Conservation (phyloP, 2,329 filamentous ascomycete species). For the Sordariomycetes sp. region DNA sequence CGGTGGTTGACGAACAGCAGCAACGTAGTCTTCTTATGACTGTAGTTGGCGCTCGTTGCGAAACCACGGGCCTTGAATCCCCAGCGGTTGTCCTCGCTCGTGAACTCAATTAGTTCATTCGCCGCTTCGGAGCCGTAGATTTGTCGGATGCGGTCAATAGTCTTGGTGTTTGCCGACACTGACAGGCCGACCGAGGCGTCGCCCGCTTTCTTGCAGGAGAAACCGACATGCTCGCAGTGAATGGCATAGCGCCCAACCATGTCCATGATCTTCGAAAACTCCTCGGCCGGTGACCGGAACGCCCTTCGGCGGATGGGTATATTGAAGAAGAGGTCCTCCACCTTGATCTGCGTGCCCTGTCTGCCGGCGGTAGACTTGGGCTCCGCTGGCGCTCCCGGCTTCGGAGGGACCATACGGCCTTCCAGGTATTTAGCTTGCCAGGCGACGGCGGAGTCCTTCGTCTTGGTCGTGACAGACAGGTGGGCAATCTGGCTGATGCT, state of each 20-base stretch:
- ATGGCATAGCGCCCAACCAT: constrained; percentile 87
- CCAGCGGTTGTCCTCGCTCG: constrained; percentile 59
- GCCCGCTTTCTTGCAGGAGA: constrained; percentile 93
- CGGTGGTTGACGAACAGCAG: constrained; percentile 95
- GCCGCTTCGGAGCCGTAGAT: constrained; percentile 76
- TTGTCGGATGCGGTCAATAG: constrained; percentile 75
- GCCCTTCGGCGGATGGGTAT: constrained; percentile 77
- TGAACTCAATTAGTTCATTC: constrained; percentile 74
- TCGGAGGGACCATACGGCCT: constrained; percentile 67
- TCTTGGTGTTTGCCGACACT: constrained; percentile 58
- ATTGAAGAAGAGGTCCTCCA: constrained; percentile 97
- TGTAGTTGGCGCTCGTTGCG: constrained; percentile 89
- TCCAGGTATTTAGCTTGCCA: constrained; percentile 83
- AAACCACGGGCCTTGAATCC: constrained; percentile 74
- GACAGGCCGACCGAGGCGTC: constrained; percentile 75
- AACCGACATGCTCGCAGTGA: constrained; percentile 81
- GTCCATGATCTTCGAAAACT: constrained; percentile 96
- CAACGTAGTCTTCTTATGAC: constrained; percentile 76
- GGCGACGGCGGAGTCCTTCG: constrained; percentile 72
- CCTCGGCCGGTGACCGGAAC: constrained; percentile 83
- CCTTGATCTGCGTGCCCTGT: constrained; percentile 85
- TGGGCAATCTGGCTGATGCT: constrained; percentile 99
- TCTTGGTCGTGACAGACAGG: constrained; percentile 87
- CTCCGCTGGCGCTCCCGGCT: constrained; percentile 75
- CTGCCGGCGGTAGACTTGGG: constrained; percentile 81